Evolutionary conservation across 768 basidiomycete species (phyloP).

Genomic region (Psilocybe cyanescens): DNA sequence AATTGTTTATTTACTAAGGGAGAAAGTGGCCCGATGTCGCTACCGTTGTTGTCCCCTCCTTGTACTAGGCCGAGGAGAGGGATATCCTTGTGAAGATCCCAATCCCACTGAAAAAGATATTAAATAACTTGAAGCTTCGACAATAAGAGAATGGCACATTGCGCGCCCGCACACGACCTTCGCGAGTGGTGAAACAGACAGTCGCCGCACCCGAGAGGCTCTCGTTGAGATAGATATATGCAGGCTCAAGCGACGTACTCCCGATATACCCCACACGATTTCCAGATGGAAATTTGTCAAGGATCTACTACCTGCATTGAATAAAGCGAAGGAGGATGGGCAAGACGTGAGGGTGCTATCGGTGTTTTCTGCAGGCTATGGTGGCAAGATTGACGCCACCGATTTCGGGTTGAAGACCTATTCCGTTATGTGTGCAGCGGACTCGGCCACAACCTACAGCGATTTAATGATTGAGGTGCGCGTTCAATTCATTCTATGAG

Average conservation of each 20-base stretch:
- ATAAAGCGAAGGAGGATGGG: too few species aligned
- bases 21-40: slow-evolving; percentile 11
- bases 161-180: not conserved
- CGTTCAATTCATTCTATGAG: not conserved
- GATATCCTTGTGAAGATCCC: slow-evolving; percentile 6
- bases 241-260: slow-evolving; percentile 1
- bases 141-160: not conserved
- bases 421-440: slow-evolving; percentile 33
- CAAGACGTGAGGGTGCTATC: too few species aligned
- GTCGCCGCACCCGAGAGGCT: slow-evolving; percentile 6
- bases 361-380: slow-evolving; percentile 21
- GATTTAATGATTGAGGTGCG: slow-evolving; percentile 56
- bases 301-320: too few species aligned
- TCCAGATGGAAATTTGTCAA: not conserved
- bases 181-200: slow-evolving; percentile 8
- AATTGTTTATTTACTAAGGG: slow-evolving; percentile 7
- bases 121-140: not conserved
- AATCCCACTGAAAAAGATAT: slow-evolving; percentile 2
- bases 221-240: slow-evolving; percentile 2
- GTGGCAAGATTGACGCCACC: slow-evolving; percentile 41
- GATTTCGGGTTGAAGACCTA: slow-evolving; percentile 54
- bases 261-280: slow-evolving; percentile 9
- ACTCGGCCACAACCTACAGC: slow-evolving; percentile 46
- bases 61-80: slow-evolving; percentile 20
- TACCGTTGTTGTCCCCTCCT: slow-evolving; percentile 6